These are phyloP conservation scores for Priceomyces carsonii DNA, from an alignment of 805 yeast species.

Conservation along the genomic window DNA sequence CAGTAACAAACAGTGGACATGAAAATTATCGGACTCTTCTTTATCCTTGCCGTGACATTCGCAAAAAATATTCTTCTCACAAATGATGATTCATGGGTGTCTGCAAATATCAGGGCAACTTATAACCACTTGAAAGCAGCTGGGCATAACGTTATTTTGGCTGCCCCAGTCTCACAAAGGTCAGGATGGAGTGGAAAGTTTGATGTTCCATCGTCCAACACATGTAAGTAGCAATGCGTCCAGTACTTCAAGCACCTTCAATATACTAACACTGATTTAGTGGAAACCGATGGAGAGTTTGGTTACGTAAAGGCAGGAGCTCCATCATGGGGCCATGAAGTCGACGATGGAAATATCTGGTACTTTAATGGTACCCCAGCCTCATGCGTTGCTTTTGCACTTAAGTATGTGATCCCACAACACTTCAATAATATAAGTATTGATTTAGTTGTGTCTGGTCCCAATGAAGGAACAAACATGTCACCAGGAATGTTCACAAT, in stretches of 20 bases:
- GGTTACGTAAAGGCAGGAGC: slow-evolving; percentile 47
- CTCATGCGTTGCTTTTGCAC: slow-evolving; percentile 49
- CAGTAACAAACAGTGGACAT: slow-evolving; percentile 1
- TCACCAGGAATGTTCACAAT: slow-evolving; percentile 44
- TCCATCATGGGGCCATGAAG: slow-evolving; percentile 58
- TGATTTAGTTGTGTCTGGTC: slow-evolving; percentile 54
- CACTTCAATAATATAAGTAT: slow-evolving; percentile 43
- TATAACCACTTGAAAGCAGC: slow-evolving; percentile 48
- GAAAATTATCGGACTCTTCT: slow-evolving; percentile 4
- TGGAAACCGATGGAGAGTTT: slow-evolving; percentile 45
- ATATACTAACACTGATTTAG: slow-evolving; percentile 4
- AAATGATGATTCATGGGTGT: slow-evolving; percentile 57
- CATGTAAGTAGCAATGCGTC: slow-evolving; percentile 12
- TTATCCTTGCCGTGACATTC: slow-evolving; percentile 4
- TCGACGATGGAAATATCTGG: slow-evolving; percentile 40
- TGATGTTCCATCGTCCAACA: slow-evolving; percentile 39
- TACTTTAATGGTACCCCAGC: slow-evolving; percentile 60
- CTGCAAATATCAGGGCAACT: slow-evolving; percentile 57
- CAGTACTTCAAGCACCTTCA: not conserved
- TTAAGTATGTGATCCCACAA: slow-evolving; percentile 48
- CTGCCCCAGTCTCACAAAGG: slow-evolving; percentile 53
- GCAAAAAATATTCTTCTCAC: slow-evolving; percentile 32
- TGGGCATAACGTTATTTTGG: slow-evolving; percentile 51
- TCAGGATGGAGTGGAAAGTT: slow-evolving; percentile 60
- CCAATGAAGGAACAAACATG: slow-evolving; percentile 52